phyloP scores from a whole-genome alignment of 495 filamentous ascomycete species.

The Cercophora samala region DNA sequence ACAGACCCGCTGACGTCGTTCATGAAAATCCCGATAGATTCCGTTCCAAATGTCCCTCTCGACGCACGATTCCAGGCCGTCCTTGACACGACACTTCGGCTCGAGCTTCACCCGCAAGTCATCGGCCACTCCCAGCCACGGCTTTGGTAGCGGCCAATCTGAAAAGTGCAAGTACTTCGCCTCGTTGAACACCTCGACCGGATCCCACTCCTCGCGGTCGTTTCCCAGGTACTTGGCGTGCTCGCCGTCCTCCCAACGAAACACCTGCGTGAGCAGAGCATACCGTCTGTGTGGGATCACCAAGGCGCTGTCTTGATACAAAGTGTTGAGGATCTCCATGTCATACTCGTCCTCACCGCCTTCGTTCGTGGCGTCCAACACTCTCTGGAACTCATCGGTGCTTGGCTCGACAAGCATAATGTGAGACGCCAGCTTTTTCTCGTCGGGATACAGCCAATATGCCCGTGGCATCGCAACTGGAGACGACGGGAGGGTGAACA shows the following conservation, averaged over 20 bases:
- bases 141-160: constrained; percentile 78
- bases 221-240: constrained; percentile 63
- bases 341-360: constrained; percentile 52
- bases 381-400: constrained; percentile 48
- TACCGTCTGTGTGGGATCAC: constrained; percentile 75
- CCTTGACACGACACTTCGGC: constrained; percentile 45
- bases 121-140: constrained; percentile 60
- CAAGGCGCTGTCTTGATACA: constrained; percentile 64
- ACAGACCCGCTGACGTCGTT: constrained; percentile 20
- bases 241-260: constrained; percentile 47
- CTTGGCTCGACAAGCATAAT: constrained; percentile 65
- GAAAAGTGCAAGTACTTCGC: constrained; percentile 78
- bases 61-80: constrained; percentile 51
- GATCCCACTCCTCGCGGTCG: constrained; percentile 64
- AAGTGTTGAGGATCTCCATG: constrained; percentile 71
- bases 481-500: constrained; percentile 65
- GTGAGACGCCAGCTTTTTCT: constrained; percentile 55
- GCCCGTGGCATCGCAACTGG: constrained; percentile 64
- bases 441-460: constrained; percentile 62
- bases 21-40: constrained; percentile 67
- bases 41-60: constrained; percentile 66
- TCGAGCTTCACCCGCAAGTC: constrained; percentile 53
- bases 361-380: constrained; percentile 48
- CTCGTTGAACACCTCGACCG: constrained; percentile 57
- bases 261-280: constrained; percentile 67